A percentile compares a stretch with the other conserved stretches of the same genome.
Evolutionary conservation across 106 monocot genomes (phyloP).

Genomic region (Allium sativum): DNA sequence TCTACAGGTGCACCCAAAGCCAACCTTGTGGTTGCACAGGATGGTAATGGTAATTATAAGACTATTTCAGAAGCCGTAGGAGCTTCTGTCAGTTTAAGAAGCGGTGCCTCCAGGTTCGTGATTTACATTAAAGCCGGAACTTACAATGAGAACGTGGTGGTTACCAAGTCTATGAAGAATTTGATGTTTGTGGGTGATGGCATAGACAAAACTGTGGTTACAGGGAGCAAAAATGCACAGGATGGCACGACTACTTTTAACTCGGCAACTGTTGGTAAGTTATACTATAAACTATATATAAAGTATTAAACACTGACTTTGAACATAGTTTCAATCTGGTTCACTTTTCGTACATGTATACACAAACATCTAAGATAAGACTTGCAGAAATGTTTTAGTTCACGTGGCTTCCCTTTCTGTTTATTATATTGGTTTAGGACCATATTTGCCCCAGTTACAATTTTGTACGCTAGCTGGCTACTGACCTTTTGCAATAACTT

Average conservation of each 20-base stretch:
- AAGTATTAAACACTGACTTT: too few species aligned
- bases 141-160: conserved; percentile 23
- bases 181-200: conserved; percentile 31
- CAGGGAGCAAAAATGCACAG: conserved; percentile 12
- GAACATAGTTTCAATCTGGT: too few species aligned
- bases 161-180: conserved; percentile 11
- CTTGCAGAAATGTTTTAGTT: too few species aligned
- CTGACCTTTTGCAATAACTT: too few species aligned
- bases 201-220: conserved; percentile 13
- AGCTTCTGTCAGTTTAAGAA: neutral
- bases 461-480: too few species aligned
- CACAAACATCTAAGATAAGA: too few species aligned
- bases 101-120: neutral
- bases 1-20: conserved; percentile 6
- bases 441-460: too few species aligned
- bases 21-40: conserved; percentile 12
- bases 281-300: too few species aligned
- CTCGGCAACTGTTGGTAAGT: conserved; percentile 27
- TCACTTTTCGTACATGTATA: too few species aligned
- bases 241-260: conserved; percentile 19
- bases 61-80: conserved; percentile 15
- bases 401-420: too few species aligned
- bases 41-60: conserved; percentile 9
- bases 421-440: too few species aligned
- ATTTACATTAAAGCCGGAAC: conserved; percentile 27